A percentile compares a stretch with the other conserved stretches of the same genome.
phyloP scores from a whole-genome alignment of 2,329 filamentous ascomycete genomes.

The Aspergillus sergii region DNA sequence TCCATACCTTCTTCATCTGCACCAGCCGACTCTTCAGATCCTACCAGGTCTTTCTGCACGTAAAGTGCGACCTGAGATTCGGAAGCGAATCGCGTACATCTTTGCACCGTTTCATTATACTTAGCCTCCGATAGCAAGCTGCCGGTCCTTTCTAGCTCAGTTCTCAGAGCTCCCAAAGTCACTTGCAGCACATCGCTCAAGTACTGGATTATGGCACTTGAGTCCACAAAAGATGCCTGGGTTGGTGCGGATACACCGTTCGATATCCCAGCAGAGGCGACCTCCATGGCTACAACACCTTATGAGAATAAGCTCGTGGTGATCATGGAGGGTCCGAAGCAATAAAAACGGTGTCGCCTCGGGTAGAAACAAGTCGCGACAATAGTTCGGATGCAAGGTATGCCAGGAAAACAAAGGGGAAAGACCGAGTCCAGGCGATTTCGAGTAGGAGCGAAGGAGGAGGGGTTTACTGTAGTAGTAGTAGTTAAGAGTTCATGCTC shows the following conservation, averaged over 20 bases:
- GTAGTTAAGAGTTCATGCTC: constrained; percentile 4
- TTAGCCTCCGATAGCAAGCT: constrained; percentile 77
- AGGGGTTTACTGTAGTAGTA: background rate
- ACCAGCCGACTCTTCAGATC: constrained; percentile 52
- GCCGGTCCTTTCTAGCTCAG: constrained; percentile 77
- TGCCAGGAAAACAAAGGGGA: constrained; percentile 3
- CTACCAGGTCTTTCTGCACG: constrained; percentile 74
- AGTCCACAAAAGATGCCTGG: constrained; percentile 56
- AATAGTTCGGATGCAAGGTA: constrained; percentile 2
- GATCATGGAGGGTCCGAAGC: constrained; percentile 34
- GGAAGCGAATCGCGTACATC: constrained; percentile 85
- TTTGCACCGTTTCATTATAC: constrained; percentile 77
- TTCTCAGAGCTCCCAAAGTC: constrained; percentile 72
- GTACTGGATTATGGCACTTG: constrained; percentile 71
- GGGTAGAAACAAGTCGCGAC: constrained; percentile 20
- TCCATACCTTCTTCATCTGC: constrained; percentile 45
- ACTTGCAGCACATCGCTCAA: constrained; percentile 70
- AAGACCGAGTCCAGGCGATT: background rate
- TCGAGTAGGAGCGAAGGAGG: background rate
- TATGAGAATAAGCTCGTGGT: constrained; percentile 25
- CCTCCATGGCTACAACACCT: constrained; percentile 38
- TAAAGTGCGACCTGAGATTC: constrained; percentile 89
- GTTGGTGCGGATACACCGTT: constrained; percentile 38
- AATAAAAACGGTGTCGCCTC: constrained; percentile 3
- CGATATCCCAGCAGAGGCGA: constrained; percentile 38